phyloP scores from a whole-genome alignment of 768 basidiomycete genomes.

The Terana coerulea region DNA sequence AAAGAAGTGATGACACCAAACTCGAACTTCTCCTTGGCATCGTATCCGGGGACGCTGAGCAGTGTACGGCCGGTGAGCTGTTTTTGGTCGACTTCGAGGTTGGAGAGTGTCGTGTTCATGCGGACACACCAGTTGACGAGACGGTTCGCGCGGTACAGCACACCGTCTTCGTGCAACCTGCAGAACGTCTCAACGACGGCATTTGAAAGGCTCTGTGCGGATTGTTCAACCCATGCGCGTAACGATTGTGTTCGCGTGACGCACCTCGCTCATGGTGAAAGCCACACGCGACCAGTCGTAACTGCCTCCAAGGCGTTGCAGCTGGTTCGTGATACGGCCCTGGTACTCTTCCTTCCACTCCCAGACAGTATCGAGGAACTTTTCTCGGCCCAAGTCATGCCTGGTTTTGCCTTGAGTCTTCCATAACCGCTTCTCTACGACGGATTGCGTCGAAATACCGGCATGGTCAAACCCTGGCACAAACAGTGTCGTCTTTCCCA shows the following conservation, averaged over 20 bases:
- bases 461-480: constrained; percentile 98
- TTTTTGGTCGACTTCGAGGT: constrained; percentile 96
- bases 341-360: constrained; percentile 99
- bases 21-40: constrained; percentile 91
- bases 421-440: constrained; percentile 90
- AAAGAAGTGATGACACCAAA: constrained; percentile 98
- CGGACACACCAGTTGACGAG: constrained; percentile 98
- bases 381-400: constrained; percentile 93
- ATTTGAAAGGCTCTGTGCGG: constrained; percentile 60
- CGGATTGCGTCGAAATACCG: constrained; percentile 96
- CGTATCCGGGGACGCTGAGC: constrained; percentile 91
- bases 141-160: constrained; percentile 92
- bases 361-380: constrained; percentile 86
- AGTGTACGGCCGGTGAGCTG: constrained; percentile 81
- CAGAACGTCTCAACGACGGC: constrained; percentile 94
- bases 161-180: constrained; percentile 83
- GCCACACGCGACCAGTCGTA: constrained; percentile 94
- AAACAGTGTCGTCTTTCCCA: constrained; percentile 86
- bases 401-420: constrained; percentile 79
- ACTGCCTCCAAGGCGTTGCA: constrained; percentile 85
- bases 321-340: constrained; percentile 84
- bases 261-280: constrained; percentile 91
- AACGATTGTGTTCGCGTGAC: constrained; percentile 13
- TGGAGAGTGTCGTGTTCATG: constrained; percentile 96
- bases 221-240: not conserved